Conservation (phyloP, 306 rosid species). For the Quercus suber region DNA sequence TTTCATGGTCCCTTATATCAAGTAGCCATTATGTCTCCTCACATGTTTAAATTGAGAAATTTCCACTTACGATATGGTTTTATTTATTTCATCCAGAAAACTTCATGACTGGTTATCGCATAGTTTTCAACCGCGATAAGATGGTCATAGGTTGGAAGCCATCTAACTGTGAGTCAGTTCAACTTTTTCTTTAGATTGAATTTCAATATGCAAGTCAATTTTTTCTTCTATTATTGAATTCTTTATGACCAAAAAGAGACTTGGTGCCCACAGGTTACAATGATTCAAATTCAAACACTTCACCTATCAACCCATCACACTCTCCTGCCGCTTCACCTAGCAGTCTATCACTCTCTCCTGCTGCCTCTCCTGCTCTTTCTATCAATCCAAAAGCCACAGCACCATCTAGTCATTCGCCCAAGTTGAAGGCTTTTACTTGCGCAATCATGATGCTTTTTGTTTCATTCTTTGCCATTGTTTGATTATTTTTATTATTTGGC, state of each 20-base stretch:
- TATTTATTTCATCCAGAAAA: conserved; percentile 52
- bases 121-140: conserved; percentile 74
- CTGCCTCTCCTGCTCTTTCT: too few relatives aligned
- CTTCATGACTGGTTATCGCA: conserved; percentile 87
- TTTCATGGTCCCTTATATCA: neutral
- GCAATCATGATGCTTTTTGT: conserved; percentile 24
- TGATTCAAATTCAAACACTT: conserved; percentile 29
- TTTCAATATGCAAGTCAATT: neutral
- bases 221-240: neutral
- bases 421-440: conserved; percentile 30
- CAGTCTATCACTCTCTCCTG: too few relatives aligned
- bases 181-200: neutral
- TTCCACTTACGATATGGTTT: neutral
- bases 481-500: conserved; percentile 16
- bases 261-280: conserved; percentile 48
- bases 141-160: conserved; percentile 68
- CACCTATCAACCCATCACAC: too few relatives aligned
- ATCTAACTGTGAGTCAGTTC: conserved; percentile 63
- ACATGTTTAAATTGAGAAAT: neutral
- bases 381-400: too few relatives aligned
- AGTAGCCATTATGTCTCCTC: neutral
- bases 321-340: too few relatives aligned
- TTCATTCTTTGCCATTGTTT: conserved; percentile 40
- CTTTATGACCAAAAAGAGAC: conserved; percentile 5
- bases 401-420: conserved; percentile 24